Base-by-base conservation (phyloP, 768 basidiomycete genomes). In the Tephrocybe rancida region DNA sequence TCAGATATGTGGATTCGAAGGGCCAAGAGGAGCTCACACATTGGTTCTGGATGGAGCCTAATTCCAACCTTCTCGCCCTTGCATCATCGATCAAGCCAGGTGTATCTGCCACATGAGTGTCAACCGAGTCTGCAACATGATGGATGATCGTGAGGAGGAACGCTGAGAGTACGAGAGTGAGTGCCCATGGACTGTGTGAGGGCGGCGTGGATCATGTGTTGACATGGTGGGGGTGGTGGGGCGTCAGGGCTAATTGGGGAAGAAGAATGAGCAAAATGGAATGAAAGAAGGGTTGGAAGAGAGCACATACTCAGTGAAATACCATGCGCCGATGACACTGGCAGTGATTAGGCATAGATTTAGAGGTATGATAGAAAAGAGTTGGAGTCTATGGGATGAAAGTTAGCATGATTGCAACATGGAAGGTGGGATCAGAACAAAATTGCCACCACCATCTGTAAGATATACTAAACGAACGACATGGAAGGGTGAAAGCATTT, bases 241-340 rank as follows among this genome's bases (percentile, higher is more conserved):
- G 65, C 57, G 24, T 65, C 60, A 19, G 70, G 71, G 56, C 75
- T 71, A 50, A 34, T n/a, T 32, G 13, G 30, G 35, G 30, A 44
- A 34, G 16, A 50, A 21, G 27, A 34, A 39, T 34, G 3, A 21
- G 21, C 56, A 42, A 56, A 56, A 8, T 34, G 21, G 44, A 5
- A n/a, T 21, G 1, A 51, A 37, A 24, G 13, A 18, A 18, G 35
- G 22, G 18, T 24, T 6, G 4, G 35, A 13, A 44, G n/a, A 54
- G 41, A 24, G 34, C 67, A 70, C 78, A 44, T 62, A 79, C 78
- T 79, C 74, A 27, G 76, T 70, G 58, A 92, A 96, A 66, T 96
- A 97, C 95, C 95, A 98, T 41, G 88, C 86, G 1, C 93, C 95
- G 29, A 98, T 82, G 3, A 95, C 90, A 26, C 87, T 88, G 0